A percentile compares a stretch with the other conserved stretches of the same genome.
phyloP scores from a whole-genome alignment of 768 basidiomycete species.

The Podaxis mareebaensis region DNA sequence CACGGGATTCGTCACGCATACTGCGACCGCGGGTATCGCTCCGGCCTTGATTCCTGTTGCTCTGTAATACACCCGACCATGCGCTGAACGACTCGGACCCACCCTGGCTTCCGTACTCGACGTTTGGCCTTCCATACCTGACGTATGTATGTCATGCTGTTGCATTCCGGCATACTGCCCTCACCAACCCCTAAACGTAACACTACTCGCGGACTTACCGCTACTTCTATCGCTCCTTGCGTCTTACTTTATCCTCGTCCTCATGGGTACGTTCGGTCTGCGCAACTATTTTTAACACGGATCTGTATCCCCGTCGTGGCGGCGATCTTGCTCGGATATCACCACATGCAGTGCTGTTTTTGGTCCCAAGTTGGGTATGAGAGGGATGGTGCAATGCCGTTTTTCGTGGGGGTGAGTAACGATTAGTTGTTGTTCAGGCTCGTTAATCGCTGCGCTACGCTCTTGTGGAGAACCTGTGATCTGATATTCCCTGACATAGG shows the following conservation, averaged over 20 bases:
- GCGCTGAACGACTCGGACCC: not conserved
- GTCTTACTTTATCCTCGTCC: not conserved
- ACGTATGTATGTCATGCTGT: not conserved
- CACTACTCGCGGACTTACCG: not conserved
- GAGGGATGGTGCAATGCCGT: constrained; percentile 75
- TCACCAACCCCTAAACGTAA: not conserved
- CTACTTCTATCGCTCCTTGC: not conserved
- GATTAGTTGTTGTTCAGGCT: not conserved
- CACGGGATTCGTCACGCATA: not conserved
- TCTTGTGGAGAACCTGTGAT: not conserved
- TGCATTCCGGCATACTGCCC: not conserved
- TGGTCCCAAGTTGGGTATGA: constrained; percentile 78
- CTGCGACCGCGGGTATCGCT: not conserved
- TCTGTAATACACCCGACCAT: not conserved
- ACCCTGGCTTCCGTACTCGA: not conserved
- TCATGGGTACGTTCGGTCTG: not conserved
- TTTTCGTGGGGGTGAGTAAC: constrained; percentile 31
- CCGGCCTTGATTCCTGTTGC: not conserved
- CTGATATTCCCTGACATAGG: constrained; percentile 28
- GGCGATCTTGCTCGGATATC: not conserved
- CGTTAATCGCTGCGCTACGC: not conserved
- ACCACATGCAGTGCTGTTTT: constrained; percentile 50
- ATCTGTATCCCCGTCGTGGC: not conserved
- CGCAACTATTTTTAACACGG: not conserved
- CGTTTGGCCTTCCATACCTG: not conserved